Percentiles rank a stretch among this genome's conserved stretches.
These are phyloP conservation scores for Mycena floridula DNA, from an alignment of 768 basidiomycete genomes.

Conservation along the genomic window DNA sequence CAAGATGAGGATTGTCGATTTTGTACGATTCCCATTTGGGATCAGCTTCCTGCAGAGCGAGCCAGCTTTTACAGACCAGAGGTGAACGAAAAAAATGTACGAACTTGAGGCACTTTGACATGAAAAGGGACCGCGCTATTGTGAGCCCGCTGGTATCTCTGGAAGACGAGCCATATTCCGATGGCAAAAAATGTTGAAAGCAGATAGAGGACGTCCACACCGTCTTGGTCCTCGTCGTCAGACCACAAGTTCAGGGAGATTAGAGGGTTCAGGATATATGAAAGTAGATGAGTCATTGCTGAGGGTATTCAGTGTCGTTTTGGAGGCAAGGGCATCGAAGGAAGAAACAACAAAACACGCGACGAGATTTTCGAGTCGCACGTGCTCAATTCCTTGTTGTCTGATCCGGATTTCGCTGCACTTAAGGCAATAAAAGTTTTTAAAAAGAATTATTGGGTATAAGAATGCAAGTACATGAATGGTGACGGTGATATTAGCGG, in stretches of 20 bases:
- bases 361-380: too few relatives aligned
- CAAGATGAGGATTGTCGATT: conserved; percentile 54
- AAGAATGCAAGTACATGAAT: conserved; percentile 1
- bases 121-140: conserved; percentile 72
- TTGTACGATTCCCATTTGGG: conserved; percentile 50
- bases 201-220: conserved; percentile 60
- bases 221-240: conserved; percentile 41
- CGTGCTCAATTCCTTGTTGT: too few relatives aligned
- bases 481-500: too few relatives aligned
- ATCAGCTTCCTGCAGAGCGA: conserved; percentile 42
- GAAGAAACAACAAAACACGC: too few relatives aligned
- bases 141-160: conserved; percentile 66
- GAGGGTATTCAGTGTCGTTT: too few relatives aligned
- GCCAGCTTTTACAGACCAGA: conserved; percentile 1
- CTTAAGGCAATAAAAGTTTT: too few relatives aligned
- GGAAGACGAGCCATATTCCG: conserved; percentile 74
- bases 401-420: too few relatives aligned
- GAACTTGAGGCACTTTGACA: conserved; percentile 52
- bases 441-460: too few relatives aligned
- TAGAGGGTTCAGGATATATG: conserved; percentile 46
- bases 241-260: conserved; percentile 42
- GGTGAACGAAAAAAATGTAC: conserved; percentile 12
- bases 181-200: conserved; percentile 66
- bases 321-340: too few relatives aligned
- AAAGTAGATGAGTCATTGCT: conserved; percentile 1